Conservation (phyloP, 805 yeast species). For the Metschnikowia colocasiae region DNA sequence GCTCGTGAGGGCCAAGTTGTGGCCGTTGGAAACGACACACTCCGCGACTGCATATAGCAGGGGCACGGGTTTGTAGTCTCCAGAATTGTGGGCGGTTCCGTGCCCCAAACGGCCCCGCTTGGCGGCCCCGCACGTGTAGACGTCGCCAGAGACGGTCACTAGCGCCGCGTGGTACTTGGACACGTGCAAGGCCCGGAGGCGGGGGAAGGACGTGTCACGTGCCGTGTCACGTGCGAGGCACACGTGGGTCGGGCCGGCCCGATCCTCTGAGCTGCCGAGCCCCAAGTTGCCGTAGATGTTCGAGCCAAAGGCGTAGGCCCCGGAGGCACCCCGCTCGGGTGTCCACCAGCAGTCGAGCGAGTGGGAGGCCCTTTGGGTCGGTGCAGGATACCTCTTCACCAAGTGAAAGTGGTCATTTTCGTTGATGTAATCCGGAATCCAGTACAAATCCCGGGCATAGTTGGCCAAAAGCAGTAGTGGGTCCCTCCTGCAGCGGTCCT, state of each 20-base stretch:
- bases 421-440: conserved; percentile 42
- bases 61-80: conserved; percentile 42
- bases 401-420: conserved; percentile 32
- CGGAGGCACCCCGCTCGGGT: conserved; percentile 51
- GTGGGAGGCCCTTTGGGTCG: neutral
- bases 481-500: conserved; percentile 68
- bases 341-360: conserved; percentile 39
- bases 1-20: conserved; percentile 54
- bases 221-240: conserved; percentile 8
- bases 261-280: conserved; percentile 55
- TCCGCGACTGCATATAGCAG: conserved; percentile 21
- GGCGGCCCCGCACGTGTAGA: conserved; percentile 64
- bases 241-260: conserved; percentile 39
- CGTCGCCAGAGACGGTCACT: conserved; percentile 51
- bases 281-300: conserved; percentile 63
- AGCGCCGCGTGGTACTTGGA: conserved; percentile 66
- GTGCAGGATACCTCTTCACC: conserved; percentile 16
- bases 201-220: conserved; percentile 24
- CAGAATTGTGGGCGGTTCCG: conserved; percentile 35
- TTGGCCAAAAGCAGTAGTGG: conserved; percentile 65
- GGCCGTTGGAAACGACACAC: conserved; percentile 61
- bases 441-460: conserved; percentile 41
- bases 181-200: conserved; percentile 47
- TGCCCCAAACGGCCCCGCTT: conserved; percentile 71
- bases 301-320: conserved; percentile 58